Percentiles rank a stretch among this genome's conserved stretches.
These are phyloP conservation scores for Populus nigra DNA, from an alignment of 345 rosid species.

Conservation along the genomic window DNA sequence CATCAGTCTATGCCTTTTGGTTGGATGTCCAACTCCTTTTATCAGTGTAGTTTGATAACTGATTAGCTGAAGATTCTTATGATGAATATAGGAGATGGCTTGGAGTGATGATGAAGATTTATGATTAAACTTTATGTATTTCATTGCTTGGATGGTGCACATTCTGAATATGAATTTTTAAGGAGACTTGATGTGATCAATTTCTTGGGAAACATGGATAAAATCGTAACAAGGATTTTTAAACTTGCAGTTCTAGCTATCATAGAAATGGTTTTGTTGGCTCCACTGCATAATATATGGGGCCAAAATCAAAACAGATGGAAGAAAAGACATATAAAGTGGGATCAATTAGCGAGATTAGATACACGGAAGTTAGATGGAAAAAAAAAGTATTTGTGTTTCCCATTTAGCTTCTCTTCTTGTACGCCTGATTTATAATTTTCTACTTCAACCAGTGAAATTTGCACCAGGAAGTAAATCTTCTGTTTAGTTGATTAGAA, in stretches of 20 bases:
- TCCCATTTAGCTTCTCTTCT: background rate
- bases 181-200: background rate
- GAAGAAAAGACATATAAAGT: background rate
- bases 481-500: background rate
- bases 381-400: background rate
- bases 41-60: background rate
- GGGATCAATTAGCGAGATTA: background rate
- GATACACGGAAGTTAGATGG: background rate
- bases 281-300: background rate
- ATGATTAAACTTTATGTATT: background rate
- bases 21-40: background rate
- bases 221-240: background rate
- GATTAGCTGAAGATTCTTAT: background rate
- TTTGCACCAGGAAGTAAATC: background rate
- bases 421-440: background rate
- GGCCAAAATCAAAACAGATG: background rate
- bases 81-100: background rate
- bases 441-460: background rate
- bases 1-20: background rate
- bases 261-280: background rate
- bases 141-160: background rate
- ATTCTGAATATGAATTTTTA: background rate
- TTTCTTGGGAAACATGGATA: background rate
- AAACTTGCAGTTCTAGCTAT: background rate
- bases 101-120: background rate